phyloP scores from a whole-genome alignment of 31 red algal species.

The Asparagopsis taxiformis region DNA sequence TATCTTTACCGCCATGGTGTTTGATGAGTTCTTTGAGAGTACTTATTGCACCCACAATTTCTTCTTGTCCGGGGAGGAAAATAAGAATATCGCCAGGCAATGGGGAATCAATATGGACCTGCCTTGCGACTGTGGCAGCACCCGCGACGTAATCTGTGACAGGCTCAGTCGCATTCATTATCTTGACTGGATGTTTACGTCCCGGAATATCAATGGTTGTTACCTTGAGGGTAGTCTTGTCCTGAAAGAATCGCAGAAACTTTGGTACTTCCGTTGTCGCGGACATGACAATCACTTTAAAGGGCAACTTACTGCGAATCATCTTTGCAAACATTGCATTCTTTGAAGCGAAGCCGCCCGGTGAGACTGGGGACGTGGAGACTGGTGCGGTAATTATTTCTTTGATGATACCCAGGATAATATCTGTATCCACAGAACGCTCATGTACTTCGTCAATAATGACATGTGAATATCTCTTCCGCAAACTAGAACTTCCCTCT shows the following conservation, averaged over 20 bases:
- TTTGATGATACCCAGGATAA: constrained; percentile 86
- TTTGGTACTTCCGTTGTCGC: constrained; percentile 84
- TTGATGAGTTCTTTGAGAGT: constrained; percentile 58
- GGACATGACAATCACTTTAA: constrained; percentile 96
- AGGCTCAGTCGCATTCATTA: constrained; percentile 74
- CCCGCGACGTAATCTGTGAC: constrained; percentile 79
- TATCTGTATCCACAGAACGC: constrained; percentile 79
- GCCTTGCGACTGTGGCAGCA: constrained; percentile 61
- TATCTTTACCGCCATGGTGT: constrained; percentile 7
- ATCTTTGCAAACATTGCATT: constrained; percentile 17
- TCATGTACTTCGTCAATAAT: constrained; percentile 96
- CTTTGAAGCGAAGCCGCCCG: neutral
- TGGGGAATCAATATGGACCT: constrained; percentile 68
- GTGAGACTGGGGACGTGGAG: neutral
- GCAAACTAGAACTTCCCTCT: constrained; percentile 31
- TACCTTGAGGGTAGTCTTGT: constrained; percentile 38
- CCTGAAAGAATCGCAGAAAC: constrained; percentile 61
- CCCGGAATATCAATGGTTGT: constrained; percentile 53
- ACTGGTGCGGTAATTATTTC: constrained; percentile 15
- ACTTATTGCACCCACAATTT: constrained; percentile 74
- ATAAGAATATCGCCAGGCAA: constrained; percentile 85
- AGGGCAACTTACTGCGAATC: constrained; percentile 30
- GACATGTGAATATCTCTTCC: constrained; percentile 53
- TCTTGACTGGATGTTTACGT: constrained; percentile 49
- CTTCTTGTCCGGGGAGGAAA: constrained; percentile 96